Evolutionary conservation across 1,284 basidiomycete genomes (phyloP).

Genomic region (Pseudozyma tsukubaensis): DNA sequence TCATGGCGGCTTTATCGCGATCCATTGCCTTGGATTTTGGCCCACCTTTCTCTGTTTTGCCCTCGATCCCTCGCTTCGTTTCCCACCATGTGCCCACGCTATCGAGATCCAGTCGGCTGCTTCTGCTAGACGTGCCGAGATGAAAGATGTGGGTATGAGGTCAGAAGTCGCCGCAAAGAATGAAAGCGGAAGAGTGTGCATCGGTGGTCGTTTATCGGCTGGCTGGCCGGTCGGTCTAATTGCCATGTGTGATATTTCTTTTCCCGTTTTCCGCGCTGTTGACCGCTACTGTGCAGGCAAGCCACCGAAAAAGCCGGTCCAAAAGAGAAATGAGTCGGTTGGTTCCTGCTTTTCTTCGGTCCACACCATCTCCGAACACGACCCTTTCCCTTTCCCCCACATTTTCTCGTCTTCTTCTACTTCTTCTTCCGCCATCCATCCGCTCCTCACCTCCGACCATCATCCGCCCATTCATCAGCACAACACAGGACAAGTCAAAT

Average conservation of each 20-base stretch:
- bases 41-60: background rate
- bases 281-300: too few species aligned
- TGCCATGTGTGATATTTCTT: background rate
- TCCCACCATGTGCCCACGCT: too few species aligned
- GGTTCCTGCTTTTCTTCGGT: constrained; percentile 6
- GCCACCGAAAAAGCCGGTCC: background rate
- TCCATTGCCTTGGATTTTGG: background rate
- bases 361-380: constrained; percentile 3
- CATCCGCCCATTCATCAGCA: background rate
- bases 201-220: too few species aligned
- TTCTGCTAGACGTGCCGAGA: too few species aligned
- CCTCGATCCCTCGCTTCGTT: background rate
- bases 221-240: background rate
- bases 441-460: background rate
- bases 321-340: background rate
- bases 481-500: background rate
- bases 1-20: background rate
- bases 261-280: background rate
- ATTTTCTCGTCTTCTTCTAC: background rate
- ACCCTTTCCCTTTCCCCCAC: background rate
- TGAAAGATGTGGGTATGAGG: too few species aligned
- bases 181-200: too few species aligned
- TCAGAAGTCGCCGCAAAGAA: too few species aligned
- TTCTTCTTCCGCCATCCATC: background rate
- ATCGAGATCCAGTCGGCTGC: too few species aligned